These are phyloP conservation scores for Crotalaria pallida DNA, from an alignment of 306 rosid genomes.

Conservation along the genomic window DNA sequence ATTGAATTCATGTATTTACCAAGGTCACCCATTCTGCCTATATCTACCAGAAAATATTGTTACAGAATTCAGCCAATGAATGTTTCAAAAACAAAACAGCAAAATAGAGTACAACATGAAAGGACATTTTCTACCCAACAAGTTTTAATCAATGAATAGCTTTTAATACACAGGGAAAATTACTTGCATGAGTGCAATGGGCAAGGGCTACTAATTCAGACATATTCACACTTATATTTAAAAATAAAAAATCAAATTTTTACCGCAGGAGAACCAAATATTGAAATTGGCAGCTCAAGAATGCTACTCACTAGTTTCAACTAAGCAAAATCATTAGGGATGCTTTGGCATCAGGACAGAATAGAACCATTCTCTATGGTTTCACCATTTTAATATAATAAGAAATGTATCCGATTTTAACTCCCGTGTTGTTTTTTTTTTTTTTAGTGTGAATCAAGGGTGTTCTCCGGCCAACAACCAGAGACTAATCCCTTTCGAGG, in stretches of 20 bases:
- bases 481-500: too few species aligned
- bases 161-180: background rate
- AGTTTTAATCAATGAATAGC: background rate
- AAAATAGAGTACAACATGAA: background rate
- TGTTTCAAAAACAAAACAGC: too few species aligned
- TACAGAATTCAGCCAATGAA: background rate
- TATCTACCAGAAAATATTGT: background rate
- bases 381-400: too few species aligned
- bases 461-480: too few species aligned
- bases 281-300: background rate
- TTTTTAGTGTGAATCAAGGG: too few species aligned
- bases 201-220: constrained; percentile 10
- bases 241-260: constrained; percentile 22
- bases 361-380: too few species aligned
- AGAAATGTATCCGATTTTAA: too few species aligned
- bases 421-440: too few species aligned
- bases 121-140: background rate
- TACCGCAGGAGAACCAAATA: constrained; percentile 2
- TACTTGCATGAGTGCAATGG: background rate
- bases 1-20: background rate
- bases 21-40: background rate
- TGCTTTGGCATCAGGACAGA: too few species aligned
- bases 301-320: background rate
- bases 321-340: background rate
- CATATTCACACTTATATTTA: too few species aligned